These are phyloP conservation scores for Jamesozyma lodderae DNA, from an alignment of 805 yeast genomes.

Conservation along the genomic window DNA sequence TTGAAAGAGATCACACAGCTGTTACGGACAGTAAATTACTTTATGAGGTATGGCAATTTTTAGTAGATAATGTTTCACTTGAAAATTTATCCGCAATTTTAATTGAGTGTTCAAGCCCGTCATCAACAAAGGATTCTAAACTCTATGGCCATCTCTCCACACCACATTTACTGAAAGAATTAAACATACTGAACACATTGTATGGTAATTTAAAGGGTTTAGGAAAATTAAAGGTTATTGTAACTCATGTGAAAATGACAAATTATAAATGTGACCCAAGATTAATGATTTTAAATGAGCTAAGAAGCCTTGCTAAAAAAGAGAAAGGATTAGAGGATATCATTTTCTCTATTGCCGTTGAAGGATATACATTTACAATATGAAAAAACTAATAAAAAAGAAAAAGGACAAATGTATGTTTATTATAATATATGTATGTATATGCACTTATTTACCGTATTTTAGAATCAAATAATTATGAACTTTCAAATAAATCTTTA, in stretches of 20 bases:
- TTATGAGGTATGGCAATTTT: constrained; percentile 44
- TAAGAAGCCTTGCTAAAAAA: constrained; percentile 33
- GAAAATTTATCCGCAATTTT: constrained; percentile 45
- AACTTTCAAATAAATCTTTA: neutral
- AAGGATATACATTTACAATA: constrained; percentile 16
- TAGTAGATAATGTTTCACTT: constrained; percentile 39
- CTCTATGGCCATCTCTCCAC: constrained; percentile 83
- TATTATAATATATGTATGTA: neutral
- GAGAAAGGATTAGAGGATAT: constrained; percentile 31
- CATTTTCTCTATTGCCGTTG: constrained; percentile 22
- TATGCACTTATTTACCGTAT: neutral
- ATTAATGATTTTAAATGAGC: constrained; percentile 39
- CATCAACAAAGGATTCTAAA: constrained; percentile 36
- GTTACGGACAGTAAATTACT: constrained; percentile 12
- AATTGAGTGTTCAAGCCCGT: constrained; percentile 67
- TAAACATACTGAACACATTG: constrained; percentile 32
- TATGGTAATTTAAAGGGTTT: constrained; percentile 33
- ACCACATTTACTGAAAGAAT: constrained; percentile 46
- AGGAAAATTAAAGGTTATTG: constrained; percentile 27
- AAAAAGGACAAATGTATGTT: neutral
- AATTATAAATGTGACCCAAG: constrained; percentile 45
- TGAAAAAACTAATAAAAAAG: neutral
- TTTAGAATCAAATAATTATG: too few relatives aligned
- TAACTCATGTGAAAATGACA: constrained; percentile 47
- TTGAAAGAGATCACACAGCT: constrained; percentile 52